Percentiles rank a stretch among this genome's conserved stretches.
These are phyloP conservation scores for Meira miltonrushii DNA, from an alignment of 1,284 basidiomycete genomes.

Conservation along the genomic window DNA sequence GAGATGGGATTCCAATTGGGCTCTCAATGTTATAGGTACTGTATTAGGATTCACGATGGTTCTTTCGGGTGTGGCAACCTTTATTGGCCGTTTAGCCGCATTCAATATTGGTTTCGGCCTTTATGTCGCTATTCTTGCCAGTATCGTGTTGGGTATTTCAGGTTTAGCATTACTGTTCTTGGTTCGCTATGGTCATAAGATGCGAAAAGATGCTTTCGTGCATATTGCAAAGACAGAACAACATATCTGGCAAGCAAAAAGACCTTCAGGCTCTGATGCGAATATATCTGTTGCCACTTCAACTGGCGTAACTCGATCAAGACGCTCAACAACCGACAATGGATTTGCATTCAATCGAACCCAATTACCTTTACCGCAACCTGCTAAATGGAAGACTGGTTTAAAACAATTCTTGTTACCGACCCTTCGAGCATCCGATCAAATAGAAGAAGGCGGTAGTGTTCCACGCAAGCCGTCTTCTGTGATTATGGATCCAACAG, in stretches of 20 bases:
- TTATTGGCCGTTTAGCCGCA: neutral
- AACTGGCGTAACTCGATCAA: no score
- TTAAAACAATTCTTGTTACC: no score
- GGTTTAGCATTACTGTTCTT: neutral
- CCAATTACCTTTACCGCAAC: no score
- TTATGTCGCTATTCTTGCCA: neutral
- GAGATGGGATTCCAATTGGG: conserved; percentile 1
- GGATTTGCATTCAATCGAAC: no score
- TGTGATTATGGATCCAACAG: no score
- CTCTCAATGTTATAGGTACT: neutral
- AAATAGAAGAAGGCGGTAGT: no score
- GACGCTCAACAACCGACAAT: no score
- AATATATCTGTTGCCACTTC: neutral
- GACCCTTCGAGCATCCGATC: no score
- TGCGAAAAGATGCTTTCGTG: neutral
- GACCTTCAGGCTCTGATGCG: neutral
- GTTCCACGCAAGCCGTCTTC: no score
- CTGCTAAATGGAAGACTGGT: no score
- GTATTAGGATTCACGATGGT: no score
- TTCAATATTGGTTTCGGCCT: neutral
- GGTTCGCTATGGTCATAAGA: neutral
- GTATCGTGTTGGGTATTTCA: neutral
- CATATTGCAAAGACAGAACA: conserved; percentile 7
- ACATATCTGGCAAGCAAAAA: neutral
- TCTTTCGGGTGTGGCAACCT: neutral